Conservation (phyloP, 2,329 filamentous ascomycete genomes). For the Arthrinium puccinioides region DNA sequence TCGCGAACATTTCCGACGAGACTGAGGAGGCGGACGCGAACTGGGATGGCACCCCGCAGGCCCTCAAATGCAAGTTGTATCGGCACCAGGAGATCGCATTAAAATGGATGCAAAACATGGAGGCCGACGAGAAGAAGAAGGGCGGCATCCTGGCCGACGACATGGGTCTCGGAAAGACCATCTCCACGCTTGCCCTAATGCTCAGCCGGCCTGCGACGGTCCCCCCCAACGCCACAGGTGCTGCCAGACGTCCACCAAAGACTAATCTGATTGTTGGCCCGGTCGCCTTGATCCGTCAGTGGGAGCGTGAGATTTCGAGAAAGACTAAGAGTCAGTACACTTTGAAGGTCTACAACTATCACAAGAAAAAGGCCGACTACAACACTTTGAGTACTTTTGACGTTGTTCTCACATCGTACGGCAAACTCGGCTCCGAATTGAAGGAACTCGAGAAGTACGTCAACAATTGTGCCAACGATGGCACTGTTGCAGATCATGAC, state of each 20-base stretch:
- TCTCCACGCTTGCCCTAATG: conserved; percentile 75
- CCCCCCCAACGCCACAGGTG: neutral
- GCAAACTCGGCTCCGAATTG: conserved; percentile 59
- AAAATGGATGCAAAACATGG: conserved; percentile 69
- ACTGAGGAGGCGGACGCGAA: conserved; percentile 49
- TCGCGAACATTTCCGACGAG: conserved; percentile 69
- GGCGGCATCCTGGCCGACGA: conserved; percentile 74
- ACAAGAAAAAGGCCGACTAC: conserved; percentile 58
- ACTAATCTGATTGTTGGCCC: conserved; percentile 14
- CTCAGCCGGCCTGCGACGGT: conserved; percentile 28
- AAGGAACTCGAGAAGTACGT: conserved; percentile 53
- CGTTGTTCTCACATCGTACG: conserved; percentile 72
- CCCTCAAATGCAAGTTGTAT: conserved; percentile 63
- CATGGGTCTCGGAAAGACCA: conserved; percentile 80
- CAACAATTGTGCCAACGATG: conserved; percentile 36
- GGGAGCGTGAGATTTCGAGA: conserved; percentile 38
- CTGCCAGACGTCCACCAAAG: neutral
- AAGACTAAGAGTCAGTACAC: conserved; percentile 56
- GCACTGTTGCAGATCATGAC: conserved; percentile 29
- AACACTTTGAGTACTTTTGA: conserved; percentile 57
- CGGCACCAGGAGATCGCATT: conserved; percentile 75
- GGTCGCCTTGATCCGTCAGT: conserved; percentile 18
- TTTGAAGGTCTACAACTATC: conserved; percentile 62
- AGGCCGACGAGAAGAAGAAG: conserved; percentile 63
- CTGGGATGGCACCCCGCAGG: conserved; percentile 57